A percentile compares a stretch with the other conserved stretches of the same genome.
phyloP scores from a whole-genome alignment of 1,139 yeast genomes.

The Taphrina pruni region DNA sequence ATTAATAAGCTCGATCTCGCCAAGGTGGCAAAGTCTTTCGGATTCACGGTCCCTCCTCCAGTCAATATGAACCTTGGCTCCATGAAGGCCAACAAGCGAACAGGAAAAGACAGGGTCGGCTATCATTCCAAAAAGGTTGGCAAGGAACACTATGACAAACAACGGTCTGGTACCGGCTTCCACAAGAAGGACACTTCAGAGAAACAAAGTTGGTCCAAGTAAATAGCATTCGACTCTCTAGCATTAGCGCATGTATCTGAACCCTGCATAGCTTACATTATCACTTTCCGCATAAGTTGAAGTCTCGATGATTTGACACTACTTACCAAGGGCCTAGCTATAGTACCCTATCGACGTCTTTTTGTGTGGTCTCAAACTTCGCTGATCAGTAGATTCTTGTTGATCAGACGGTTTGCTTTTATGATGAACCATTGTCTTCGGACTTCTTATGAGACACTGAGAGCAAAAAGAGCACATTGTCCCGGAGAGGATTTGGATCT shows the following conservation, averaged over 20 bases:
- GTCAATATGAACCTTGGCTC: constrained; percentile 96
- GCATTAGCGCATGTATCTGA: not conserved
- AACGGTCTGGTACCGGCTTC: constrained; percentile 34
- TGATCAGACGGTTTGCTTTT: too few species aligned
- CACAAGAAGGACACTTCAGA: constrained; percentile 16
- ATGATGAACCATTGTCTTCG: too few species aligned
- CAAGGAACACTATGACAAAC: constrained; percentile 41
- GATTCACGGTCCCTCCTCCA: constrained; percentile 93
- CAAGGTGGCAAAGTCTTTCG: constrained; percentile 93
- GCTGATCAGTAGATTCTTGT: too few species aligned
- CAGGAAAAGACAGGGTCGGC: constrained; percentile 41
- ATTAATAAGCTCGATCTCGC: constrained; percentile 91
- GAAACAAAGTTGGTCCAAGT: constrained; percentile 38
- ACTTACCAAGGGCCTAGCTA: too few species aligned
- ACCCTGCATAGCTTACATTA: too few species aligned
- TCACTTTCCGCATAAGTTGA: too few species aligned
- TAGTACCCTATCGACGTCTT: too few species aligned
- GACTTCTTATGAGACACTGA: too few species aligned
- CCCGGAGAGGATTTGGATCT: too few species aligned
- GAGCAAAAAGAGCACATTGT: too few species aligned
- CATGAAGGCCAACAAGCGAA: constrained; percentile 59
- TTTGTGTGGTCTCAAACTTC: too few species aligned
- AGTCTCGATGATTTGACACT: too few species aligned
- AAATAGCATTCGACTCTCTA: constrained; percentile 3
- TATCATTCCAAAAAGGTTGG: constrained; percentile 39